These are phyloP conservation scores for Apiospora aurea DNA, from an alignment of 2,329 filamentous ascomycete species.

Conservation along the genomic window DNA sequence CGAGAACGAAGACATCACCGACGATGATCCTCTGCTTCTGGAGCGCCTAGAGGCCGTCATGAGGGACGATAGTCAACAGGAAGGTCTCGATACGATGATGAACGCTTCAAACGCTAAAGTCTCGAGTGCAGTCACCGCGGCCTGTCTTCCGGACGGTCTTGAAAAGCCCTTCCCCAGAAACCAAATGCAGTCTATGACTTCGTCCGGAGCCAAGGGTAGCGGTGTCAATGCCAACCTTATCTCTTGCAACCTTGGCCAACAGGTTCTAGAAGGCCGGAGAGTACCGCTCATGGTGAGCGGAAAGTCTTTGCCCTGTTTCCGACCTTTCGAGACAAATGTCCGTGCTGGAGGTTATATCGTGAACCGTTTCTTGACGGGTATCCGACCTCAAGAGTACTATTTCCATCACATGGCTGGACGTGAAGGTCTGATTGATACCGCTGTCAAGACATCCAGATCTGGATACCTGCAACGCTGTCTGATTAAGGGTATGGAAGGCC, in stretches of 20 bases:
- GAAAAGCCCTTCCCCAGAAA: conserved; percentile 95
- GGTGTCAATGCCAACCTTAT: conserved; percentile 96
- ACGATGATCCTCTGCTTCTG: conserved; percentile 74
- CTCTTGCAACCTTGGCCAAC: conserved; percentile 96
- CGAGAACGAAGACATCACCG: conserved; percentile 58
- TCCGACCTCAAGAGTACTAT: conserved; percentile 96
- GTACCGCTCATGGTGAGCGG: conserved; percentile 98
- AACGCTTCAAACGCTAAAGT: conserved; percentile 74
- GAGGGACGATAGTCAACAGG: conserved; percentile 89
- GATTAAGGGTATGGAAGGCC: conserved; percentile 97
- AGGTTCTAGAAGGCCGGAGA: conserved; percentile 92
- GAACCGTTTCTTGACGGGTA: conserved; percentile 96
- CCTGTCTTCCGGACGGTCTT: conserved; percentile 81
- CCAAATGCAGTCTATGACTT: conserved; percentile 99
- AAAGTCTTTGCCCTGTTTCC: conserved; percentile 94
- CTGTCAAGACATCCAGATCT: conserved; percentile 96
- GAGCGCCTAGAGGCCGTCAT: conserved; percentile 86
- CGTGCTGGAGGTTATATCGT: conserved; percentile 93
- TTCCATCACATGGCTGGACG: conserved; percentile 99
- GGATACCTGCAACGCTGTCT: conserved; percentile 96
- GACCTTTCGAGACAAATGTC: conserved; percentile 86
- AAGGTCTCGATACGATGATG: conserved; percentile 86
- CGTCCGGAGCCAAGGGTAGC: conserved; percentile 92
- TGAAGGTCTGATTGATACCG: conserved; percentile 98
- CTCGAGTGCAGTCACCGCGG: conserved; percentile 78